Conservation (phyloP, 2,329 filamentous ascomycete species). For the Exserohilum turcica region DNA sequence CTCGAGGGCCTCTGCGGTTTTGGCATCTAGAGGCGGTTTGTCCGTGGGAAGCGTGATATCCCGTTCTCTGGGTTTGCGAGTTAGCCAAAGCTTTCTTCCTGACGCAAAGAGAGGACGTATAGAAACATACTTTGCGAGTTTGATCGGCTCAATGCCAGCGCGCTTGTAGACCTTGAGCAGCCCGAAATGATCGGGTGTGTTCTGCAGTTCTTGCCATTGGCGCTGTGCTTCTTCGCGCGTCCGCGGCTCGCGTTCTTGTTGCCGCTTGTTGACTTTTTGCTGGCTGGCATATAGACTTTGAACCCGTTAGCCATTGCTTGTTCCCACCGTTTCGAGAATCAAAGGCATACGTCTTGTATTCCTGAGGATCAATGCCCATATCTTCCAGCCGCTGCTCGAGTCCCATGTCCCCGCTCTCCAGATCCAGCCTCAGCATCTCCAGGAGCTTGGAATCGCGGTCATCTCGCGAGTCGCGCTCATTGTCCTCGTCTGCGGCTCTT, state of each 20-base stretch:
- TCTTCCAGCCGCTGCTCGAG: slow-evolving; percentile 36
- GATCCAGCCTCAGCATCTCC: slow-evolving; percentile 21
- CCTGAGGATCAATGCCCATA: slow-evolving; percentile 33
- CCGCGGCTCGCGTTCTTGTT: slow-evolving; percentile 33
- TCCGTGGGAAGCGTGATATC: slow-evolving; percentile 41
- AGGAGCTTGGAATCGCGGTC: slow-evolving; percentile 17
- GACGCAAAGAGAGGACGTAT: too few relatives aligned
- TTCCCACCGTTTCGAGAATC: not conserved
- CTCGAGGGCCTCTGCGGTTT: slow-evolving; percentile 40
- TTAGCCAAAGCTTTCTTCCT: slow-evolving; percentile 3
- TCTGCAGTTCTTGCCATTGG: slow-evolving; percentile 38
- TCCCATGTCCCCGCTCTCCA: slow-evolving; percentile 29
- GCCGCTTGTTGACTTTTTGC: slow-evolving; percentile 25
- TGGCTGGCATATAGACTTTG: slow-evolving; percentile 35
- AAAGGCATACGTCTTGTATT: slow-evolving; percentile 36
- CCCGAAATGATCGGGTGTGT: slow-evolving; percentile 37
- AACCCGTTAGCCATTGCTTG: slow-evolving; percentile 22
- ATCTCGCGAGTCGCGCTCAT: slow-evolving; percentile 15
- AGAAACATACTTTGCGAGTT: slow-evolving; percentile 40
- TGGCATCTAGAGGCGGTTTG: slow-evolving; percentile 33
- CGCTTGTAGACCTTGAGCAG: slow-evolving; percentile 42
- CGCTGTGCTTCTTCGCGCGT: slow-evolving; percentile 37
- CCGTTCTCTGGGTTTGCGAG: slow-evolving; percentile 27
- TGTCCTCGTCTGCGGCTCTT: slow-evolving; percentile 24
- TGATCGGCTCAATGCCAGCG: slow-evolving; percentile 41